Conservation (phyloP, 768 basidiomycete species). For the Psilocybe cyanescens region DNA sequence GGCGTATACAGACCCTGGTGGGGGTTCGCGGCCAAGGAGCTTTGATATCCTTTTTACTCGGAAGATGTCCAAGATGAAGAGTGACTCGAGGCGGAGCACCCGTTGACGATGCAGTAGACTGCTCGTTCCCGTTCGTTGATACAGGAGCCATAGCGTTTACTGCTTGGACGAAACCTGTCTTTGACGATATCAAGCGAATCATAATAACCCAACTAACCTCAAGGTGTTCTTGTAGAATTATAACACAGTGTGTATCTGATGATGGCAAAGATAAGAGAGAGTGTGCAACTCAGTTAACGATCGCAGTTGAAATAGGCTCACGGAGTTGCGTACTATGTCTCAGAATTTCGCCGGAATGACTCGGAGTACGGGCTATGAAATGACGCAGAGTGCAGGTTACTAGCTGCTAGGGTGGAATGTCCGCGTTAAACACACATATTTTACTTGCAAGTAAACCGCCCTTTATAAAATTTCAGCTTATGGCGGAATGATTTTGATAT, state of each 20-base stretch:
- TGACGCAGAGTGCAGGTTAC: neutral
- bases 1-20: slow-evolving; percentile 52
- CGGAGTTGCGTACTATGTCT: neutral
- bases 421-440: neutral
- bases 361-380: neutral
- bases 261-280: neutral
- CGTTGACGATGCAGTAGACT: slow-evolving; percentile 17
- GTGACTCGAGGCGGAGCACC: slow-evolving; percentile 63
- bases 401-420: too few species aligned
- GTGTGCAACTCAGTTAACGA: neutral
- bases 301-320: neutral
- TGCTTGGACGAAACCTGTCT: neutral
- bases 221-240: neutral
- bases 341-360: neutral
- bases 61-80: slow-evolving; percentile 75
- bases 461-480: neutral
- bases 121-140: slow-evolving; percentile 10
- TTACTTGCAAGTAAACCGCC: neutral
- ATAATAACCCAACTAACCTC: neutral
- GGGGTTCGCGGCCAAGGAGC: slow-evolving; percentile 78
- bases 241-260: neutral
- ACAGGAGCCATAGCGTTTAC: slow-evolving; percentile 7
- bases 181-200: neutral
- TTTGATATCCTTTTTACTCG: slow-evolving; percentile 72
- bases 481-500: neutral